phyloP scores from a whole-genome alignment of 306 rosid species.

The Dryas alaskensis region DNA sequence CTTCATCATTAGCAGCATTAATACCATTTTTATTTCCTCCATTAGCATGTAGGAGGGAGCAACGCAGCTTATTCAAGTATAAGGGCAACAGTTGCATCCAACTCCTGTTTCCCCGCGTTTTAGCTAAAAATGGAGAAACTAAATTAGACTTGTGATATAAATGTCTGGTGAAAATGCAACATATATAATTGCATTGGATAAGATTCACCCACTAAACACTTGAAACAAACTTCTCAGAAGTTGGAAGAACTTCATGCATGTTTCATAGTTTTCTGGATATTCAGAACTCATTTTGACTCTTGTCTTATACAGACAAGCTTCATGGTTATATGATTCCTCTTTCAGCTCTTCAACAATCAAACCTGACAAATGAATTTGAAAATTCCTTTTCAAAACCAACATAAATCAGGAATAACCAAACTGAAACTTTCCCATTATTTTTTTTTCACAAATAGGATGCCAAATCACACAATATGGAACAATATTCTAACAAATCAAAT shows the following conservation, averaged over 20 bases:
- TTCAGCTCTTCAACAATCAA: constrained; percentile 18
- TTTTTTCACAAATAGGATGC: too few relatives aligned
- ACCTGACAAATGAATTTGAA: constrained; percentile 7
- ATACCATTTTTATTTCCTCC: constrained; percentile 4
- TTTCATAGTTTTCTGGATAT: constrained; percentile 25
- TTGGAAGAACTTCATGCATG: constrained; percentile 19
- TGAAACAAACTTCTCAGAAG: constrained; percentile 3
- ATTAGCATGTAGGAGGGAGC: constrained; percentile 3
- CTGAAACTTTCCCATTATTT: too few relatives aligned
- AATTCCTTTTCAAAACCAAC: neutral
- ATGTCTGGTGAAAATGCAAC: neutral
- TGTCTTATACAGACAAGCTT: neutral
- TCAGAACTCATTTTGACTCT: neutral
- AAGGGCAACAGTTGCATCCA: neutral
- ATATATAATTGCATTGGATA: neutral
- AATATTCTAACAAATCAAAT: neutral
- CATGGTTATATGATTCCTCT: neutral
- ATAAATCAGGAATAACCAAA: too few relatives aligned
- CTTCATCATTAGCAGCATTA: constrained; percentile 11
- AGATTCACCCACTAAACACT: constrained; percentile 4
- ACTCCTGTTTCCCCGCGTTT: neutral
- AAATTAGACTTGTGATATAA: neutral
- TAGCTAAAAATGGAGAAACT: neutral
- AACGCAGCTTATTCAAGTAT: neutral
- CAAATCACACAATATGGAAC: neutral